Percentiles rank a stretch among this genome's conserved stretches.
Conservation (phyloP, 768 basidiomycete species). For the Baorangia bicolor region DNA sequence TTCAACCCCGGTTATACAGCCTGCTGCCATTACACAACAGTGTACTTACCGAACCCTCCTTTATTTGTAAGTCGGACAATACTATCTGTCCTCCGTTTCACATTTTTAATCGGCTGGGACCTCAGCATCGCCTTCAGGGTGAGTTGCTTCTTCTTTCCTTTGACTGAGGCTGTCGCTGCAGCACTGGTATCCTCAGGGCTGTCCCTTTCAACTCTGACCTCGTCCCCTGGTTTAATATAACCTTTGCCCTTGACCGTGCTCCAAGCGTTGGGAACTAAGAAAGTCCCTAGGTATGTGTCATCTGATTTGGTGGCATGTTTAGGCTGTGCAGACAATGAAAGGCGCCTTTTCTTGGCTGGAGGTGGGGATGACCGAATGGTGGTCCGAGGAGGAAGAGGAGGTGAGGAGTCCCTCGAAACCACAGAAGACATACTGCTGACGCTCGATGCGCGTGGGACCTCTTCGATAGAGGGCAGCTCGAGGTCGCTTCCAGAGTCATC, state of each 20-base stretch:
- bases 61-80: conserved; percentile 67
- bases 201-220: conserved; percentile 58
- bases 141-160: conserved; percentile 58
- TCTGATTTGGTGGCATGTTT: conserved; percentile 20
- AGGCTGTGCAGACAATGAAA: conserved; percentile 32
- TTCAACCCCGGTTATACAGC: background rate
- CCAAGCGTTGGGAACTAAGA: conserved; percentile 74
- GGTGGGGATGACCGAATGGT: conserved; percentile 22
- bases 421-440: conserved; percentile 39
- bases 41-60: conserved; percentile 59
- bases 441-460: conserved; percentile 40
- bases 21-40: background rate
- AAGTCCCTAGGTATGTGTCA: conserved; percentile 59
- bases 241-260: conserved; percentile 73
- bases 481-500: conserved; percentile 32
- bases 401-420: conserved; percentile 27
- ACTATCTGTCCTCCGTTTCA: conserved; percentile 55
- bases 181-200: conserved; percentile 32
- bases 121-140: conserved; percentile 68
- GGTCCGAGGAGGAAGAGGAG: conserved; percentile 19
- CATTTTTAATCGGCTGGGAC: conserved; percentile 44
- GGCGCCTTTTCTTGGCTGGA: conserved; percentile 54
- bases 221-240: conserved; percentile 66
- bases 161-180: conserved; percentile 28
- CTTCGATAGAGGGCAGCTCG: conserved; percentile 35